Conservation (phyloP, 2,329 filamentous ascomycete species). For the Aspergillus aculeatus region DNA sequence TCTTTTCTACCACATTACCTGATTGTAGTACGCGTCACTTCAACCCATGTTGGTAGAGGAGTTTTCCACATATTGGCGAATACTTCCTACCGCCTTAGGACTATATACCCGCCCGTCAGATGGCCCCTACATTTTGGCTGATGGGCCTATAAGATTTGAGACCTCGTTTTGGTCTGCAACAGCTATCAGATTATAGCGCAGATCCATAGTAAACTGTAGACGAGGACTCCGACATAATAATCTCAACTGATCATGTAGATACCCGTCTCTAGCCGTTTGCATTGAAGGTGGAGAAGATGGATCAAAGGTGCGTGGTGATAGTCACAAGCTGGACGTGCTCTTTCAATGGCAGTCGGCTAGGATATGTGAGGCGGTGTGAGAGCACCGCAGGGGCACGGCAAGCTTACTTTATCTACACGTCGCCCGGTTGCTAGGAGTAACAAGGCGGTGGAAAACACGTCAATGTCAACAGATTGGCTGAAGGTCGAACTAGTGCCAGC, state of each 20-base stretch:
- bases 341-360: background rate
- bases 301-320: conserved; percentile 4
- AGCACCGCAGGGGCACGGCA: background rate
- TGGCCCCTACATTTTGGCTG: too few species aligned
- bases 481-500: conserved; percentile 16
- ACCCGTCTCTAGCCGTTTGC: background rate
- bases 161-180: background rate
- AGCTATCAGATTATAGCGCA: too few species aligned
- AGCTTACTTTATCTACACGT: conserved; percentile 17
- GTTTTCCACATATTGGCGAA: too few species aligned
- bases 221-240: background rate
- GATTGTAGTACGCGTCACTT: background rate
- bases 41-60: too few species aligned
- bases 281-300: background rate
- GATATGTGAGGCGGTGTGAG: background rate
- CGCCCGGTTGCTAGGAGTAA: conserved; percentile 36
- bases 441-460: conserved; percentile 27
- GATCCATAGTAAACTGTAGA: background rate
- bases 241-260: background rate
- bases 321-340: background rate
- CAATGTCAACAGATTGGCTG: conserved; percentile 25
- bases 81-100: too few species aligned
- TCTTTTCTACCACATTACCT: too few species aligned
- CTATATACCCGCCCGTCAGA: too few species aligned
- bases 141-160: background rate